Evolutionary conservation across 176 grass and related monocot genomes (phyloP).

Genomic region (Ananas comosus): DNA sequence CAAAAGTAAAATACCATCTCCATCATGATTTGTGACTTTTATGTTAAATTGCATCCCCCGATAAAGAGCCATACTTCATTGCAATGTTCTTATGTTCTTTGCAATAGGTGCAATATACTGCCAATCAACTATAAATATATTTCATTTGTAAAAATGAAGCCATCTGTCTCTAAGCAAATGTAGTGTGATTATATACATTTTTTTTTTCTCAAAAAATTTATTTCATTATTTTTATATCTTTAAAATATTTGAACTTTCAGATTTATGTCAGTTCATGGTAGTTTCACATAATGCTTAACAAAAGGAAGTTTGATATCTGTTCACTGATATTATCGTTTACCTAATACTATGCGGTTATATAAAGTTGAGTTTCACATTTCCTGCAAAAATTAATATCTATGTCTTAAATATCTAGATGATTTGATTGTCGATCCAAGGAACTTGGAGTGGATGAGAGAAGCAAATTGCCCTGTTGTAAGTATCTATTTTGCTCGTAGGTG

Average conservation of each 20-base stretch:
- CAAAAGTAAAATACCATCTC: not conserved
- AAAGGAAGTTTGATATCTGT: not conserved
- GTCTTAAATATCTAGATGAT: constrained; percentile 51
- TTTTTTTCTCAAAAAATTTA: no score
- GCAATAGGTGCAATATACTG: not conserved
- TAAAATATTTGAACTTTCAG: no score
- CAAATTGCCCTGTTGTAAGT: constrained; percentile 92
- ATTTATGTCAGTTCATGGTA: no score
- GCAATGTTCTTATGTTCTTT: not conserved
- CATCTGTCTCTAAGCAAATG: no score
- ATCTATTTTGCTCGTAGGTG: constrained; percentile 17
- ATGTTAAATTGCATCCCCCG: not conserved
- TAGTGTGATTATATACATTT: no score
- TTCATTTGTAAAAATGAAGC: no score
- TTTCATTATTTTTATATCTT: no score
- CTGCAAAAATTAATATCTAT: constrained; percentile 13
- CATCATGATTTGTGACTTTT: constrained; percentile 2
- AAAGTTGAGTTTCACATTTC: not conserved
- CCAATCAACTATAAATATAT: not conserved
- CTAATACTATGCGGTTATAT: not conserved
- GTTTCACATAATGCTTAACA: not conserved
- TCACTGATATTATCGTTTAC: not conserved
- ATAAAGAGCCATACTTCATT: not conserved
- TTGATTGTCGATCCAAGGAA: constrained; percentile 95
- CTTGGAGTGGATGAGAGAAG: constrained; percentile 91